These are phyloP conservation scores for Nicotiana obtusifolia DNA, from an alignment of 257 asterid genomes.

Conservation along the genomic window DNA sequence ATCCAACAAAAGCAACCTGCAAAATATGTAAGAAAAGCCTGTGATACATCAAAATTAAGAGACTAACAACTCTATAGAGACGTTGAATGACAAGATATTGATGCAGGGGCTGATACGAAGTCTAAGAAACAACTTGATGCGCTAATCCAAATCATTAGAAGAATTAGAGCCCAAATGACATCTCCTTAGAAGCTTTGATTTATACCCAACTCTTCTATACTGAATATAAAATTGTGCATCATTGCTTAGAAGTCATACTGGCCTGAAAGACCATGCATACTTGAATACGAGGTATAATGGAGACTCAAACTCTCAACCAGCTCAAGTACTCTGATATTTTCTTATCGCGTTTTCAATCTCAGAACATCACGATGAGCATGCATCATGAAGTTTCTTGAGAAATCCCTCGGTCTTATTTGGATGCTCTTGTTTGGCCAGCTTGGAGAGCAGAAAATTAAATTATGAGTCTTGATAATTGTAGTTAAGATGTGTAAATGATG, in stretches of 20 bases:
- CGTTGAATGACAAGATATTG: not conserved
- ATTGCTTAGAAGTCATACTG: not conserved
- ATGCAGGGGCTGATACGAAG: not conserved
- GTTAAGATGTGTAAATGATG: not conserved
- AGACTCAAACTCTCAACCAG: not conserved
- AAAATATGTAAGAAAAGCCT: not conserved
- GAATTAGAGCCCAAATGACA: not conserved
- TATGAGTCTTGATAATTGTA: not conserved
- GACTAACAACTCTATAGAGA: constrained; percentile 1
- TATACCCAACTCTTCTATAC: not conserved
- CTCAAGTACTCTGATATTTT: not conserved
- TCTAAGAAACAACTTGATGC: constrained; percentile 1
- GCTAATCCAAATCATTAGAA: not conserved
- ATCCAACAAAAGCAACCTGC: constrained; percentile 85
- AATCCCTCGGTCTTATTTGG: not conserved
- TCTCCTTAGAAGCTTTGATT: not conserved
- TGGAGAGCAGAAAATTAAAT: not conserved
- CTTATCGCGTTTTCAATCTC: not conserved
- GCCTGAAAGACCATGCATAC: not conserved
- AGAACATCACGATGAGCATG: not conserved
- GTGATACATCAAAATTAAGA: not conserved
- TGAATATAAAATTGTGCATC: not conserved
- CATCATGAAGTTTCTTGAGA: not conserved
- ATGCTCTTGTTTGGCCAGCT: not conserved
- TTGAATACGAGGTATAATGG: not conserved